Base-by-base conservation (phyloP, 441 rosid genomes). In the Cnidoscolus chayamansa region DNA sequence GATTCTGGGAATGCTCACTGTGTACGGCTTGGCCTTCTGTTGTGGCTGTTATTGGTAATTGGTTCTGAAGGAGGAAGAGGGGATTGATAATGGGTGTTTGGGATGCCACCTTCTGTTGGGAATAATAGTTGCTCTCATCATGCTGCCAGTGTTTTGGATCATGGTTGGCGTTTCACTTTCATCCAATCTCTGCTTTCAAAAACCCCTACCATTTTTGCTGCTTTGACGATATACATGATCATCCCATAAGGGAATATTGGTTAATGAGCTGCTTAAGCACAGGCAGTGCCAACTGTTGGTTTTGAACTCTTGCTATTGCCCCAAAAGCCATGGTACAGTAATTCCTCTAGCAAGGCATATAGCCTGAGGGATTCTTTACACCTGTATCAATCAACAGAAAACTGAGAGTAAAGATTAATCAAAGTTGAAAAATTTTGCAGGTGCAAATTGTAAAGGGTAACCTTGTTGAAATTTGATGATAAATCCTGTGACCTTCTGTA, bases 41-140 rank as follows among this genome's bases (percentile, higher is more conserved):
- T 72, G 99, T 94, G 75, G 99, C 99, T 37, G 99, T 94, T 8
- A 85, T 94, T 19, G 99, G 97, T 43, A 94, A 92, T 81, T 92
- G 97, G 99, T 90, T 81, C 48, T 97, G 97, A 19, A 94, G 86
- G 66, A 88, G 92, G 84, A 89, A 87, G 85, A 89, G 97, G 72
- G 99, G 99, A 0, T 84, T 94, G 81, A 92, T 94, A 71, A 94
- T 94, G 97, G 99, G 99, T 25, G 74, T 94, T 70, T 94, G 97
- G 99, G 99, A 92, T 97, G 99, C 92, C 97, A 94, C 79, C 97
- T 65, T 94, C 96, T 0, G 88, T 94, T 67, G 97, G 97, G 68
- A 94, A 92, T 61, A 94, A 92, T 56, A 84, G 88, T 47, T 97
- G 99, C 10, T 94, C 97, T n/a, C 88, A 92, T 77, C 89, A 92